Conservation (phyloP, 1,139 yeast genomes). For the Hyphopichia wangnamkhiaoensis region DNA sequence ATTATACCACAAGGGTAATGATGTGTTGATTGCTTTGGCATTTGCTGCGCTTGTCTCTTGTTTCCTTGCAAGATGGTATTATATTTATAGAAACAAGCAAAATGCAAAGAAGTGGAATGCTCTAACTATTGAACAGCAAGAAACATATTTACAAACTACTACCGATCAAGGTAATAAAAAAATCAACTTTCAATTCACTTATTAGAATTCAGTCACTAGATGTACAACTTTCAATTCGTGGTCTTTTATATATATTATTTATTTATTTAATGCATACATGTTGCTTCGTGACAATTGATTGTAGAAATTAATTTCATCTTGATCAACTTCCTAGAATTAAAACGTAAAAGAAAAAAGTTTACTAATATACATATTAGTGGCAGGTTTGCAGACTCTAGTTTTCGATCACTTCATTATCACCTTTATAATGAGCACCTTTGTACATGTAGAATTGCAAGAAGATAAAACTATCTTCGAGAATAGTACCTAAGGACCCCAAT, state of each 20-base stretch:
- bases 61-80: conserved; percentile 29
- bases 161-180: conserved; percentile 53
- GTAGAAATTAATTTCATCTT: too few species aligned
- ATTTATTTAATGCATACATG: background rate
- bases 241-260: too few species aligned
- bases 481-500: conserved; percentile 73
- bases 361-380: too few species aligned
- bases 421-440: conserved; percentile 28
- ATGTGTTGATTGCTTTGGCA: conserved; percentile 19
- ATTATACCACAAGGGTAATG: conserved; percentile 27
- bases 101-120: conserved; percentile 46
- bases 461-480: conserved; percentile 64
- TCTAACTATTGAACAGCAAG: conserved; percentile 45
- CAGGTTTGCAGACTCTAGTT: conserved; percentile 2
- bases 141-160: conserved; percentile 39
- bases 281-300: too few species aligned
- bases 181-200: conserved; percentile 42
- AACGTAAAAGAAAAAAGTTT: too few species aligned
- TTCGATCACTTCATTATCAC: conserved; percentile 16
- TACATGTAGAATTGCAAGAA: conserved; percentile 67
- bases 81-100: conserved; percentile 41
- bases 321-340: too few species aligned
- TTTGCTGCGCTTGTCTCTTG: conserved; percentile 17
- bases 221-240: too few species aligned
- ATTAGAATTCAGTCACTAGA: background rate